These are phyloP conservation scores for Cucurbita argyrosperma DNA, from an alignment of 306 rosid genomes.

Conservation along the genomic window DNA sequence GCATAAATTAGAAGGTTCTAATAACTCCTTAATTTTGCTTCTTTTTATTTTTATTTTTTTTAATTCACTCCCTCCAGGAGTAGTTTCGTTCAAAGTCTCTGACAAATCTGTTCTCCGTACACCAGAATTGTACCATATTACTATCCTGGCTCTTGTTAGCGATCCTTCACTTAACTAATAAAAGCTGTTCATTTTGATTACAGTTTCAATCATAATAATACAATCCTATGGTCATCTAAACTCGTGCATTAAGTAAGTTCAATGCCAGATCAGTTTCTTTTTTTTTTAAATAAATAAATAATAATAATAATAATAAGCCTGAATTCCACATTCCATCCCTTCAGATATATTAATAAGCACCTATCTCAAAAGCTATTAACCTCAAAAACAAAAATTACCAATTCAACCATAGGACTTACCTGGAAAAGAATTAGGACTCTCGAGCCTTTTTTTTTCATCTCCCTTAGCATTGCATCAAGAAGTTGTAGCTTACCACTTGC, in stretches of 20 bases:
- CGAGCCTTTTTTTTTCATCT: slow-evolving; percentile 40
- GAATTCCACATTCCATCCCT: background rate
- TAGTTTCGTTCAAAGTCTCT: too few species aligned
- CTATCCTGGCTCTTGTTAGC: background rate
- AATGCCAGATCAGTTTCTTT: background rate
- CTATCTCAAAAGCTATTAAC: background rate
- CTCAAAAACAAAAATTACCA: background rate
- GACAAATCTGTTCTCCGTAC: too few species aligned
- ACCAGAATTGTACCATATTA: too few species aligned
- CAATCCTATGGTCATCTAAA: too few species aligned
- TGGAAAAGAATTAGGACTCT: slow-evolving; percentile 64
- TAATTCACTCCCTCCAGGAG: too few species aligned
- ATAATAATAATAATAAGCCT: background rate
- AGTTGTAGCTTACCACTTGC: slow-evolving; percentile 84
- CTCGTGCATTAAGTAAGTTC: background rate
- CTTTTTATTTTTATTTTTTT: too few species aligned
- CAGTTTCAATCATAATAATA: too few species aligned
- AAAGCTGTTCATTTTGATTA: too few species aligned
- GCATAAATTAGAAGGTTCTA: too few species aligned
- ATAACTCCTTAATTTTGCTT: too few species aligned
- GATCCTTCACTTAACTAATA: too few species aligned
- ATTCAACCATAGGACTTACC: slow-evolving; percentile 25
- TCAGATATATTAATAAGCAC: background rate
- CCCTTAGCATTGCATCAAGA: slow-evolving; percentile 74
- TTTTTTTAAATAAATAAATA: background rate